Base-by-base conservation (phyloP, 2,329 filamentous ascomycete species). In the Pestalotiopsis sp. region DNA sequence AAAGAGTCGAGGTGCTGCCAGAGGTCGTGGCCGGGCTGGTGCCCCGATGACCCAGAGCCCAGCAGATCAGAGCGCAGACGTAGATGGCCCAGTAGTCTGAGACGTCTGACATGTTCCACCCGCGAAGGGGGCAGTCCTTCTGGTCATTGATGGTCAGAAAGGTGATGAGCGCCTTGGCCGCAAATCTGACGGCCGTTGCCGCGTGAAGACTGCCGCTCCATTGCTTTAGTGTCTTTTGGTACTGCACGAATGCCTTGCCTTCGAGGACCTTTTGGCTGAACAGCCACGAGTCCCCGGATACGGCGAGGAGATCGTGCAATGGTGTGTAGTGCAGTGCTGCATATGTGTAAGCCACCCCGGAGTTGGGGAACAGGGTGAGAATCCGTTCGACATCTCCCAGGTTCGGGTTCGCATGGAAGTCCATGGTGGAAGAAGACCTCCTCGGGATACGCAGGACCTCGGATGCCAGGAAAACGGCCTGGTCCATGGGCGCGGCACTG, bases 81-180 rank as follows among this genome's bases (percentile, higher is more conserved):
- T 90, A 89, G 63, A 89, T 89, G 67, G 97, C 87, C 95, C 95
- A 99, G 67, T 98, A 87, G 13, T 92, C 94, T 87, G 94, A 95
- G 62, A 92, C 85, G 2, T 77, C 73, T 12, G 91, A 90, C 90
- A 92, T 94, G 68, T 72, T 72, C 74, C 72, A 74, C 38, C 17
- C n/a, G 23, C 23, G 25, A 2, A 12, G 36, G 14, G 57, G n/a
- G 7, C 9, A 14, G 52, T 52, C 58, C 57, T 70, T 65, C 70
- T 74, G 72, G 67, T 69, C 61, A 70, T 74, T 73, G 70, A 63
- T 61, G 65, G 77, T 73, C 27, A 89, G 76, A 68, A 84, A 87
- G 17, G 74, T 75, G n/a, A 83, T 77, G 3, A 90, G 80, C 4
- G 86, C 84, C 49, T 83, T 83, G 58, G 87, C 84, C 23, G 88